Evolutionary conservation across 768 basidiomycete genomes (phyloP), one percentile per base, ranked within the genome.

Genomic region (Panellus pusillus): DNA sequence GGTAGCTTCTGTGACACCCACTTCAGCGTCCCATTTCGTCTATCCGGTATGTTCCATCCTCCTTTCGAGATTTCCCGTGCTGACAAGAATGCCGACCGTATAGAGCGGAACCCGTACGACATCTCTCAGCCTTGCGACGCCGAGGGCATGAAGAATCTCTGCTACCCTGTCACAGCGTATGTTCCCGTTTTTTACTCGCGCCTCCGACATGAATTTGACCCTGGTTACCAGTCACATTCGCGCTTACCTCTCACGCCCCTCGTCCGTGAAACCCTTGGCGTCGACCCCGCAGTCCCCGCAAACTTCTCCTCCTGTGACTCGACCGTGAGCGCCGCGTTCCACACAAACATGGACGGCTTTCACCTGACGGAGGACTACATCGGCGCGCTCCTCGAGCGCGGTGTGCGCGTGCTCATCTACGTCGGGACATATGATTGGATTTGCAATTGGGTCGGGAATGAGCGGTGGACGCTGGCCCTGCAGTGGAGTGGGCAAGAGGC

Each of bases 401-500:
- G 82, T 0, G 72, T 93, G 24, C 76, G 79, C 3, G 80, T 85
- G 15, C 75, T 93, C 28, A 81, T 86, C 49, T 90, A 89, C 58
- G 84, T 83, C 1, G 88, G 87, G 7, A 76, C 75, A 29, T 83
- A 86, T 53, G 87, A 89, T 60, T 88, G 82, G 83, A 83, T 83
- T 47, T 90, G 88, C 67, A 89, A 89, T 65, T 86, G 83, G 77
- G 70, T 88, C 24, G 86, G 84, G 6, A 91, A 91, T 65, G 80
- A 85, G 61, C 72, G 77, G 27, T 92, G 89, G 89, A 81, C 83
- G 7, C 68, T 84, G 45, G 70, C 70, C 27, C 72, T 93, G 56
- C 81, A 87, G 50, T 93, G 91, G 91, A 81, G 78, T 42, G 88
- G 88, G 2, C 69, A 78, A 45, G 61, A 61, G 56, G 78, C 60